Evolutionary conservation across 345 rosid genomes (phyloP).

Genomic region (Gossypium mustelinum): DNA sequence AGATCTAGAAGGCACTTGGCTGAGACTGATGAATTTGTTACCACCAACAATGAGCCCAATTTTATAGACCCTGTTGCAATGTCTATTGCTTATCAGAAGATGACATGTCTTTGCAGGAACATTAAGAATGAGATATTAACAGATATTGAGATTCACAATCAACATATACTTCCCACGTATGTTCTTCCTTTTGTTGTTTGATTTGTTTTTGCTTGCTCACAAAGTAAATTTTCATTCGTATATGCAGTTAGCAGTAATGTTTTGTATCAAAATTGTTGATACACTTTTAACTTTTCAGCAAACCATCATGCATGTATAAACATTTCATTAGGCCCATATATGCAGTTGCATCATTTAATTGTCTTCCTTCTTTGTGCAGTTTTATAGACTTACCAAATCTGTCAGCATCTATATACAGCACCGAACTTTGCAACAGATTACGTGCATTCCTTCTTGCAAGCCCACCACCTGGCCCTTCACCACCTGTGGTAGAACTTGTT

Average conservation of each 20-base stretch:
- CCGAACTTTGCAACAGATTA: conserved; percentile 83
- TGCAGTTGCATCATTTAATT: conserved; percentile 17
- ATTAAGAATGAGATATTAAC: conserved; percentile 78
- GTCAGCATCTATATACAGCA: conserved; percentile 82
- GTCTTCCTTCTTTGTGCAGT: conserved; percentile 45
- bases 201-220: background rate
- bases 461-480: conserved; percentile 93
- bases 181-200: conserved; percentile 5
- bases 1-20: conserved; percentile 79
- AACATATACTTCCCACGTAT: conserved; percentile 88
- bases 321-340: background rate
- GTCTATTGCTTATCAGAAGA: conserved; percentile 89
- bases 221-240: background rate
- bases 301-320: background rate
- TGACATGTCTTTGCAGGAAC: conserved; percentile 46
- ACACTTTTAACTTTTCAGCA: background rate
- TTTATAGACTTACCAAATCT: conserved; percentile 87
- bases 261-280: conserved; percentile 1
- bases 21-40: conserved; percentile 90
- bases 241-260: background rate
- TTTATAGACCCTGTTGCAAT: conserved; percentile 59
- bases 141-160: conserved; percentile 88
- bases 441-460: conserved; percentile 81
- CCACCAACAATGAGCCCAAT: conserved; percentile 47
- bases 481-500: conserved; percentile 82